Evolutionary conservation across 2,329 filamentous ascomycete species (phyloP).

Genomic region (Monosporascus sp.): DNA sequence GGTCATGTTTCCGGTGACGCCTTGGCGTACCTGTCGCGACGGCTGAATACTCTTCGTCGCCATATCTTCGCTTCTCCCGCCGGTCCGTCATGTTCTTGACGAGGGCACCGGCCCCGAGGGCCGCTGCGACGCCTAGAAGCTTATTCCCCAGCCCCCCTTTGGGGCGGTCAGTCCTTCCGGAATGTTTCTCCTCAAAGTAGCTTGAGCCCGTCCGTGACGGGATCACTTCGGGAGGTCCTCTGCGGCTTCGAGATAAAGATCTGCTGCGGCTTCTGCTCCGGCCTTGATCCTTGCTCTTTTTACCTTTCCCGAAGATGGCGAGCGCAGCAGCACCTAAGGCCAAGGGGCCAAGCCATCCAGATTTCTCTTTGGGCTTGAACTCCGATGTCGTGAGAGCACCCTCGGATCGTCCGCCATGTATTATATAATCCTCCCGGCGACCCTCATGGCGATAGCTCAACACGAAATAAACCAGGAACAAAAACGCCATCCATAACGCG

Average conservation of each 20-base stretch:
- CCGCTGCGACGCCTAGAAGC: constrained; percentile 54
- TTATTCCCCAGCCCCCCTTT: constrained; percentile 52
- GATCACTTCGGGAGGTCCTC: constrained; percentile 40
- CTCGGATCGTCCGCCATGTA: constrained; percentile 54
- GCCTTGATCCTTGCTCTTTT: constrained; percentile 34
- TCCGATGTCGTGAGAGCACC: constrained; percentile 18
- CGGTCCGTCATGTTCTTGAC: constrained; percentile 54
- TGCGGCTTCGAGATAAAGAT: constrained; percentile 29
- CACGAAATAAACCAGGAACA: constrained; percentile 73
- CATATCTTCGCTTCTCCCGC: constrained; percentile 36
- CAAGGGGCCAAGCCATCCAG: constrained; percentile 48
- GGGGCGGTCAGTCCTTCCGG: constrained; percentile 38
- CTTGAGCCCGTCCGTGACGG: constrained; percentile 51
- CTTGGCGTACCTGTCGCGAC: constrained; percentile 57
- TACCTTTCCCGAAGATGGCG: constrained; percentile 40
- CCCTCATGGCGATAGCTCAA: constrained; percentile 64
- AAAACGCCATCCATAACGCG: constrained; percentile 66
- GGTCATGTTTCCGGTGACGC: constrained; percentile 32
- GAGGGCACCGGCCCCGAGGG: constrained; percentile 57
- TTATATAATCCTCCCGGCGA: constrained; percentile 46
- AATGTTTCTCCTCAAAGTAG: constrained; percentile 60
- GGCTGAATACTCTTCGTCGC: constrained; percentile 58
- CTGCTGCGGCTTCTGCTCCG: constrained; percentile 34
- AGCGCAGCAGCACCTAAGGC: constrained; percentile 46
- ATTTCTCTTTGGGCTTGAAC: constrained; percentile 32